phyloP scores from a whole-genome alignment of 345 rosid species.

The Citrus inodora region DNA sequence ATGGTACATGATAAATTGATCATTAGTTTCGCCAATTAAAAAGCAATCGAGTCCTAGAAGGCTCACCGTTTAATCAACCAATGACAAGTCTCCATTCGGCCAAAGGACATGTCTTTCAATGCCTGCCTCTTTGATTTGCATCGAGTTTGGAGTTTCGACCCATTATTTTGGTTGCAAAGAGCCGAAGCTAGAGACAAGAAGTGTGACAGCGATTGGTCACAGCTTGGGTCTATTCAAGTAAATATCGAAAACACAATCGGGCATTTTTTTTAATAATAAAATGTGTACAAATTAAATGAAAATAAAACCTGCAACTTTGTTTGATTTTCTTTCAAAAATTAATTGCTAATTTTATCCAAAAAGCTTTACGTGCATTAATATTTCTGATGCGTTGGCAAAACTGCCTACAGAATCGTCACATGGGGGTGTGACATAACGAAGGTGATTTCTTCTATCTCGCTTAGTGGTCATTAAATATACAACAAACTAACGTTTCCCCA shows the following conservation, averaged over 20 bases:
- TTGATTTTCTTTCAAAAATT: background rate
- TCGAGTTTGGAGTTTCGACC: conserved; percentile 11
- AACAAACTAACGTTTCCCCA: background rate
- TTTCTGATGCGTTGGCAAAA: background rate
- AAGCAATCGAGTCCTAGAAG: background rate
- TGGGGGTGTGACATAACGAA: background rate
- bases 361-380: background rate
- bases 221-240: background rate
- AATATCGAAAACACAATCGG: background rate
- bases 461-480: background rate
- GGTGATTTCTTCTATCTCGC: background rate
- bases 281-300: background rate
- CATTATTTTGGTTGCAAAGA: background rate
- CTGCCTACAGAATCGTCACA: background rate
- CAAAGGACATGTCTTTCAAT: conserved; percentile 15
- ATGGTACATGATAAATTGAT: background rate
- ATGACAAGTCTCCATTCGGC: background rate
- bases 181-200: background rate
- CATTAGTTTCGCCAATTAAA: background rate
- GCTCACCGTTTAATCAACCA: background rate
- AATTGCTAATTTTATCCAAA: background rate
- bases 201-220: conserved; percentile 5
- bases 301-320: background rate
- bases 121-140: conserved; percentile 11
- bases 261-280: background rate